Base-by-base conservation (phyloP, 441 rosid genomes). In the Dalechampia spathulata region DNA sequence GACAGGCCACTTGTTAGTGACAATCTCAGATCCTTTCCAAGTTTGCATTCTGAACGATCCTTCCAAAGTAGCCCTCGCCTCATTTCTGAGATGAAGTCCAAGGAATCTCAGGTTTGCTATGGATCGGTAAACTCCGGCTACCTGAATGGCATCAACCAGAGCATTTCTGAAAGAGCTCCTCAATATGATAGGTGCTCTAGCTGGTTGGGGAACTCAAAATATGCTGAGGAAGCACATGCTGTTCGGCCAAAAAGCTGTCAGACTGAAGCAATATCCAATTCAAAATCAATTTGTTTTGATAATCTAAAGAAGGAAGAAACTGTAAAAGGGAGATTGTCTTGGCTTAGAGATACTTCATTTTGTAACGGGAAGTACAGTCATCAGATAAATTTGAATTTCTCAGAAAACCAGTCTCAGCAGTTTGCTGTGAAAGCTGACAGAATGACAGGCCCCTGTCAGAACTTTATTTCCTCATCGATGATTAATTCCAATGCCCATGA, bases 71-170 rank as follows among this genome's bases (percentile, higher is more conserved):
- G 23, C 58, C 52, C 28, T 38, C 7, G 37, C 48, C 9, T 26
- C 48, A 17, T 64, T 58, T 49, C 68, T 56, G 55, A 46, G 63
- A 60, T 57, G 52, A 67, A 63, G 23, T 68, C 74, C 39, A 72
- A 63, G 58, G 70, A 68, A 45, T 56, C 69, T n/a, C 51, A 19
- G 15, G 51, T 53, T 60, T 43, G 51, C 48, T 19, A 21, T 16
- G 42, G 57, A 17, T 62, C 58, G 1, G 55, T 36, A 53, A 62
- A 60, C 34, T 74, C 60, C 49, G 39, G 60, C 38, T 43, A 30
- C 34, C 52, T 21, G 23, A 69, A 66, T 57, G 65, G 61, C 46
- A 54, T 55, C 50, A 53, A 46, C 46, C 52, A 55, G 47, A 47
- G 58, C 48, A 47, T 42, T 55, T 63, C 59, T 37, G 63, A 63